Evolutionary conservation across 2,329 filamentous ascomycete species (phyloP), one percentile per base, ranked within the genome.

Genomic region (Cercospora nicotianae): DNA sequence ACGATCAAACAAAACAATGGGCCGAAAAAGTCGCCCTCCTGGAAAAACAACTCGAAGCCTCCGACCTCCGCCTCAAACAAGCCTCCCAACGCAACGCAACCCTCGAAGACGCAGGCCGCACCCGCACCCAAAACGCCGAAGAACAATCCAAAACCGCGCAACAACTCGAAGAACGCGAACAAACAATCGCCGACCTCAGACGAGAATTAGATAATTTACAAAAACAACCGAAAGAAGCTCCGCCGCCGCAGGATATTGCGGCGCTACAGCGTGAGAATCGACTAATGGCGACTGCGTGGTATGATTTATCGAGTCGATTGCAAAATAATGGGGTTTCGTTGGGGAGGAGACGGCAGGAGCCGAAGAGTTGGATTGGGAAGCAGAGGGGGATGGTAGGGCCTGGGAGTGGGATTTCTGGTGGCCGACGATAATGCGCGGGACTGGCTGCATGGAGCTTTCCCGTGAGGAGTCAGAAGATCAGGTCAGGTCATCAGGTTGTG

Each of bases 291-390:
- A 91, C 89, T n/a, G 92, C 92, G 2, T 96, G 91, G 91, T 94
- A 94, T 80, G 91, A 94, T 79, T 86, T 95, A 75, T 89, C 90
- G 28, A 89, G 86, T 76, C 85, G 92, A 62, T 80, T 96, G 73
- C 92, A 95, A 80, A 93, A 91, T 81, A 94, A 94, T 78, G 91
- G 91, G 70, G 90, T 94, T 51, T 88, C 92, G 64, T 81, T 96
- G 70, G 90, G 93, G 76, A 84, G 92, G 72, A 86, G 91, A 73
- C 87, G 88, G 73, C 91, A 94, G 74, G 86, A 87, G 73, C 90
- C 91, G 13, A 90, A 88, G 80, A 94, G 91, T 80, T 96, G 91
- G 91, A 81, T 96, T 74, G 91, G 91, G 75, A 93, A 91, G 83
- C 92, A 95, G 84, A 87, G 92, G 77, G 76, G 73, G n/a, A 74